These are phyloP conservation scores for Dactylellina sp. DNA, from an alignment of 2,329 filamentous ascomycete genomes.

Conservation along the genomic window DNA sequence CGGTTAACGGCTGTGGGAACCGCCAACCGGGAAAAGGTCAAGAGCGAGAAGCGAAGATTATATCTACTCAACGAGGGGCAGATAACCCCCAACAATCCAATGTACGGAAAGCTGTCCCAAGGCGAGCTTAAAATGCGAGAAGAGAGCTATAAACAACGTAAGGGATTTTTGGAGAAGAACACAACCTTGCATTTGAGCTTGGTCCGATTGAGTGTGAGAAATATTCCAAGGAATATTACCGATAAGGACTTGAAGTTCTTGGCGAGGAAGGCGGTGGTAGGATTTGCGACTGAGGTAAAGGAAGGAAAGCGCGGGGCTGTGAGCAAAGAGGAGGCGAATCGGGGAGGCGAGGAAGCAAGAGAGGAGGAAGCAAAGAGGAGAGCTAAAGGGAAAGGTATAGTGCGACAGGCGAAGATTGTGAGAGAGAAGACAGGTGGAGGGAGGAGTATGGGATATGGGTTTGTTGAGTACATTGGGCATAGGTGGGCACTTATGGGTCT, in stretches of 20 bases:
- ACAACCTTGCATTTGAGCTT: slow-evolving; percentile 88
- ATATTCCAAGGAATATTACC: slow-evolving; percentile 83
- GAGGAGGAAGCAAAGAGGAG: slow-evolving; percentile 84
- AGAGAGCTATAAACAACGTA: slow-evolving; percentile 85
- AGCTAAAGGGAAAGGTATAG: slow-evolving; percentile 83
- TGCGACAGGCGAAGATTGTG: slow-evolving; percentile 92
- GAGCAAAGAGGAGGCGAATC: slow-evolving; percentile 86
- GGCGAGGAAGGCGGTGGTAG: slow-evolving; percentile 90
- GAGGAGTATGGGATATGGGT: slow-evolving; percentile 91
- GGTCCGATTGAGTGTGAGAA: slow-evolving; percentile 89
- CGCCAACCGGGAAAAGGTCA: slow-evolving; percentile 72
- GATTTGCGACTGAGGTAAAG: slow-evolving; percentile 91
- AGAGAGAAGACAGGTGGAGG: slow-evolving; percentile 89
- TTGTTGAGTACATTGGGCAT: slow-evolving; percentile 95
- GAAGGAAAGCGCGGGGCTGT: slow-evolving; percentile 78
- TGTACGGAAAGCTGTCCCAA: slow-evolving; percentile 80
- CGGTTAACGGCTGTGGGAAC: slow-evolving; percentile 78
- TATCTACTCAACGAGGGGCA: slow-evolving; percentile 89
- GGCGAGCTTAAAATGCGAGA: slow-evolving; percentile 89
- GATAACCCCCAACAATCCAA: slow-evolving; percentile 75
- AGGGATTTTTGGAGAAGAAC: slow-evolving; percentile 90
- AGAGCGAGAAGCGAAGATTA: slow-evolving; percentile 89
- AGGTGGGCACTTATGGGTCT: slow-evolving; percentile 94
- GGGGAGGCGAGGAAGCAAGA: slow-evolving; percentile 82
- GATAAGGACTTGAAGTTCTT: slow-evolving; percentile 92